Evolutionary conservation across 78 protist genomes (phyloP).

Genomic region (Dictyostelium intermedium): DNA sequence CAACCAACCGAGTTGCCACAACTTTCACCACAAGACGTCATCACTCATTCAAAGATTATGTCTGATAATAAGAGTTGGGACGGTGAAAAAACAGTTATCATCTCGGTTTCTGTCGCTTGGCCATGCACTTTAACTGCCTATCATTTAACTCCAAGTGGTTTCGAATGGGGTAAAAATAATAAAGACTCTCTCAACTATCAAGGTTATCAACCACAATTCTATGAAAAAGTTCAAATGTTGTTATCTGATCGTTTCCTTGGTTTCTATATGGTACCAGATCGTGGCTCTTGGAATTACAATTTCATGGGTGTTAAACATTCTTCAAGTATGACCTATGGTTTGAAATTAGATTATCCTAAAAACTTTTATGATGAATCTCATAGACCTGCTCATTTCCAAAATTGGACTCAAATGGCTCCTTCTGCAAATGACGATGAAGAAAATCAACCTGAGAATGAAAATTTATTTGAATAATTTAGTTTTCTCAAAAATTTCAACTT

Average conservation of each 20-base stretch:
- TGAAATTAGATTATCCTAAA: constrained; percentile 95
- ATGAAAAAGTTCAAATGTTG: constrained; percentile 96
- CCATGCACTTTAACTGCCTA: constrained; percentile 96
- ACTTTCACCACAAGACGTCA: constrained; percentile 96
- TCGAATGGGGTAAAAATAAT: constrained; percentile 97
- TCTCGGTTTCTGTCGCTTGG: constrained; percentile 95
- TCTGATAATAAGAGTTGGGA: constrained; percentile 95
- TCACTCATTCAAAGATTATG: constrained; percentile 92
- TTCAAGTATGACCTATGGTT: constrained; percentile 92
- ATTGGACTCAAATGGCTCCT: constrained; percentile 54
- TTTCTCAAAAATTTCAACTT: neutral
- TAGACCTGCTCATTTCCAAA: constrained; percentile 96
- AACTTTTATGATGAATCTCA: constrained; percentile 98
- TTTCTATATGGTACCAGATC: constrained; percentile 98
- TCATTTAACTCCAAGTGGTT: constrained; percentile 94
- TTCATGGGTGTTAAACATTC: constrained; percentile 96
- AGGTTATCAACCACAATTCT: constrained; percentile 93
- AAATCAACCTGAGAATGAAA: constrained; percentile 39
- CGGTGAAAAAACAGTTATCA: constrained; percentile 88
- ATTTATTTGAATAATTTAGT: constrained; percentile 44
- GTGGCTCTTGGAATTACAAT: constrained; percentile 98
- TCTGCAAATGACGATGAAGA: constrained; percentile 1
- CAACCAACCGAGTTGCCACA: constrained; percentile 98
- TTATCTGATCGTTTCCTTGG: constrained; percentile 95
- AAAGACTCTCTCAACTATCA: constrained; percentile 89